phyloP scores from a whole-genome alignment of 768 basidiomycete species.

The Boletus subcaerulescens region DNA sequence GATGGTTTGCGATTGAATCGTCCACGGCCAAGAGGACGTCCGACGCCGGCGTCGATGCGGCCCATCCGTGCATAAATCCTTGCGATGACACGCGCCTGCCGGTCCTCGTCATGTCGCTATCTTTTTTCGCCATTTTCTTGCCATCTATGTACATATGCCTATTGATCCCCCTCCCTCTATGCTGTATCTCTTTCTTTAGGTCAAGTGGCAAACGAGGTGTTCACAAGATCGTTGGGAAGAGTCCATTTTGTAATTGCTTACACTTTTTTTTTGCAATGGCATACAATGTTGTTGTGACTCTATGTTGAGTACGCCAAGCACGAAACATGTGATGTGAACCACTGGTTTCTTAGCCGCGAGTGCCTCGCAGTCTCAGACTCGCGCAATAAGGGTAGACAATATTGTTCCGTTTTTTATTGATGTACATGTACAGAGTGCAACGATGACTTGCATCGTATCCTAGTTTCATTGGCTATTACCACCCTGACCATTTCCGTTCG shows the following conservation, averaged over 20 bases:
- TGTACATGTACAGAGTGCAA: too few species aligned
- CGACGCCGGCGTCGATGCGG: conserved; percentile 31
- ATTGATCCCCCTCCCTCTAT: conserved; percentile 20
- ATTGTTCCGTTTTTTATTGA: too few species aligned
- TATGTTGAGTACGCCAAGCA: too few species aligned
- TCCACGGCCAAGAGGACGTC: conserved; percentile 45
- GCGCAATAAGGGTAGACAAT: too few species aligned
- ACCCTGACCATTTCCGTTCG: background rate
- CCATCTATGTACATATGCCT: conserved; percentile 34
- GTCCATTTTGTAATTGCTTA: background rate
- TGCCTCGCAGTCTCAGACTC: too few species aligned
- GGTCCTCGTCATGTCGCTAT: background rate
- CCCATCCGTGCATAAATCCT: conserved; percentile 24
- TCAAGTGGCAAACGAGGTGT: background rate
- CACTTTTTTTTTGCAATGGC: conserved; percentile 3
- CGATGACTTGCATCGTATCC: too few species aligned
- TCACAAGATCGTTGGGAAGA: background rate
- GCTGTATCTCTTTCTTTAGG: conserved; percentile 18
- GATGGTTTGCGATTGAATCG: conserved; percentile 43
- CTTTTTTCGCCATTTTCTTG: background rate
- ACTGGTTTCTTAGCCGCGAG: too few species aligned
- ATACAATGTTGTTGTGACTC: background rate
- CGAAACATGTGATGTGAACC: too few species aligned
- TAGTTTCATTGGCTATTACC: background rate
- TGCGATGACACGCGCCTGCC: background rate